Evolutionary conservation across 1,284 basidiomycete genomes (phyloP).

Genomic region (Ustilago crameri): DNA sequence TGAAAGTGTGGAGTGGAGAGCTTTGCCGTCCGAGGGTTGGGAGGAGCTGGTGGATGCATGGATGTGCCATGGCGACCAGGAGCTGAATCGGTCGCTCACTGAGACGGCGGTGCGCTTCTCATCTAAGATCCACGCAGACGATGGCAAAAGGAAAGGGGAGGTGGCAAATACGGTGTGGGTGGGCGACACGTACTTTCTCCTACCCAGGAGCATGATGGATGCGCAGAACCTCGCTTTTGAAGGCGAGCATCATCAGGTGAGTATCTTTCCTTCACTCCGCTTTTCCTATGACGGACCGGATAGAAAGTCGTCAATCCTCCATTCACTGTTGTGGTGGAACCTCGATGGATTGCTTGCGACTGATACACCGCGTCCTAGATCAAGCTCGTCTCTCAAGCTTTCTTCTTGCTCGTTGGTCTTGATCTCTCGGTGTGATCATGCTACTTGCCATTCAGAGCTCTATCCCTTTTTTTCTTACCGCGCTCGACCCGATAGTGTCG

Average conservation of each 20-base stretch:
- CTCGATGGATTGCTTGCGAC: conserved; percentile 24
- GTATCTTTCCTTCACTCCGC: conserved; percentile 1
- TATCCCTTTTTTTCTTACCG: not conserved
- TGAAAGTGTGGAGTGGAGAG: conserved; percentile 73
- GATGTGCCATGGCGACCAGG: conserved; percentile 95
- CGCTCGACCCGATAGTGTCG: conserved; percentile 1
- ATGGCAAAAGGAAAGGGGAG: not conserved
- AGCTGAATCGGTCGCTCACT: conserved; percentile 52
- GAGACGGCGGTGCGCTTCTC: conserved; percentile 40
- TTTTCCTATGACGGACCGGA: conserved; percentile 19
- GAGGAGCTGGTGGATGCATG: conserved; percentile 94
- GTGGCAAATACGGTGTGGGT: conserved; percentile 25
- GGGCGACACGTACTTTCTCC: conserved; percentile 36
- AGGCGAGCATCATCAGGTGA: conserved; percentile 6
- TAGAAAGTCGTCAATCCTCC: conserved; percentile 40
- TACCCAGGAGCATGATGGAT: not conserved
- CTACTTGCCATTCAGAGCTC: not conserved
- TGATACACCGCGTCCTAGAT: conserved; percentile 49
- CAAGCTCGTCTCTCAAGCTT: not conserved
- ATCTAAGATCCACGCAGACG: not conserved
- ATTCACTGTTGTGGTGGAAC: not conserved
- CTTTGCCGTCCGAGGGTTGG: conserved; percentile 95
- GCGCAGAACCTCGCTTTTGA: not conserved
- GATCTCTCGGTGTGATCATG: not conserved
- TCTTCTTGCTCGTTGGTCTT: not conserved